Evolutionary conservation across 2,329 filamentous ascomycete species (phyloP).

Genomic region (Alternaria longipes): DNA sequence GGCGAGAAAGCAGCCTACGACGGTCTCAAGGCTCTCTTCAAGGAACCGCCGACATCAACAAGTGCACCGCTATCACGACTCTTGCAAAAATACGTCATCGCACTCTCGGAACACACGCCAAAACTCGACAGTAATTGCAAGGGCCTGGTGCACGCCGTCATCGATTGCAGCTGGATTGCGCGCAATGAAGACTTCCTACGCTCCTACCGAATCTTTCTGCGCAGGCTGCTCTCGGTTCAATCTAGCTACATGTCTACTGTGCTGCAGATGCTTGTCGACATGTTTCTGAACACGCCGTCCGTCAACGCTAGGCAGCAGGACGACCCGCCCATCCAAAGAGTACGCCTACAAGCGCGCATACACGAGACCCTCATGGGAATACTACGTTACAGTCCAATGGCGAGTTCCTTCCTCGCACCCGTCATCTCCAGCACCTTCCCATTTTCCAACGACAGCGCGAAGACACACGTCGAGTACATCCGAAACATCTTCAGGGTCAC

Average conservation of each 20-base stretch:
- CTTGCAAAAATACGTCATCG: conserved; percentile 67
- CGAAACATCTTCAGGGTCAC: conserved; percentile 82
- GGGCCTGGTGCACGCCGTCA: conserved; percentile 65
- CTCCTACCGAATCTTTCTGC: conserved; percentile 65
- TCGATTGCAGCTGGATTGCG: conserved; percentile 69
- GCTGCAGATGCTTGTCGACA: conserved; percentile 80
- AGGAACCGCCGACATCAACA: conserved; percentile 56
- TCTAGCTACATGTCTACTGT: conserved; percentile 78
- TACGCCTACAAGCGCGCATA: conserved; percentile 74
- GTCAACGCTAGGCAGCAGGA: conserved; percentile 63
- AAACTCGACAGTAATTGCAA: conserved; percentile 65
- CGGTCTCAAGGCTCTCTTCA: conserved; percentile 63
- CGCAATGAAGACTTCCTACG: conserved; percentile 68
- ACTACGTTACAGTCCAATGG: conserved; percentile 81
- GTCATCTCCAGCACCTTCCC: conserved; percentile 77
- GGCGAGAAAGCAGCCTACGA: conserved; percentile 67
- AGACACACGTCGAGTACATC: conserved; percentile 86
- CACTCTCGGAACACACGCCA: conserved; percentile 65
- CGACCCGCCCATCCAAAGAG: conserved; percentile 66
- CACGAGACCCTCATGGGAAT: conserved; percentile 81
- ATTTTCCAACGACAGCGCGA: conserved; percentile 77
- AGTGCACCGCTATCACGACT: conserved; percentile 62
- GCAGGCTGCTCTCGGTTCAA: conserved; percentile 79
- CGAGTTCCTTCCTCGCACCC: conserved; percentile 73
- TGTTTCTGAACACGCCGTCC: conserved; percentile 72